Base-by-base conservation (phyloP, 2,329 filamentous ascomycete species). In the Aaosphaeria arxii region DNA sequence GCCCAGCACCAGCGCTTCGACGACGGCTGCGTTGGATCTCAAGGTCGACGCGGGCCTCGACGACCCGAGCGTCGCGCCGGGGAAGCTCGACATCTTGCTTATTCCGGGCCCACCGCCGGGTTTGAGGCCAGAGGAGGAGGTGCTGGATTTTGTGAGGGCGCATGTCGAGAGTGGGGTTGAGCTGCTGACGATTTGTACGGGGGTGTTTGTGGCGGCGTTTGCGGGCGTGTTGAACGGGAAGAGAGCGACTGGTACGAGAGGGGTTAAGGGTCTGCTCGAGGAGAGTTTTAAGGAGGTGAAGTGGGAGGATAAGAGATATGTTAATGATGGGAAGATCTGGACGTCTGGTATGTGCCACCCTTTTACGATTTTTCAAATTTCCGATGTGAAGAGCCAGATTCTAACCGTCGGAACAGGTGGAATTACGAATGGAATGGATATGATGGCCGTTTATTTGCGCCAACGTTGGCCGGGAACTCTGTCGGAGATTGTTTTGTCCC, bases 61-160 rank as follows among this genome's bases (percentile, higher is more conserved):
- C n/a, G 64, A 67, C 41, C 17, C 53, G 2, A 52, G 47, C 4
- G 69, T 73, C 5, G 52, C 61, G 2, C 69, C 70, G 1, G 69
- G 70, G 3, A 62, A 59, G 1, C 53, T 74, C 0, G 70, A 73
- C 45, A 53, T 71, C 30, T 48, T 74, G 4, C 36, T 71, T 32
- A 59, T 74, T 6, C 71, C 71, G 0, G 71, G 71, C 3, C 67
- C 71, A 0, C 59, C 71, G 5, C 71, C 70, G 0, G 57, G 50
- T 11, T 17, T 46, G 4, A 48, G 61, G 0, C 67, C 67, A 0
- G 49, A 55, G 1, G 57, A 64, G 9, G 58, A 61, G 31, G 61
- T 60, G 17, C 42, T 62, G 4, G 55, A 61, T 1, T 73, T 71
- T 45, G 49, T 73, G 11, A 57, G 61, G 11, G 48, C 45, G 6